phyloP scores from a whole-genome alignment of 202 grass and related monocot species.

The Brachypodium distachyon region DNA sequence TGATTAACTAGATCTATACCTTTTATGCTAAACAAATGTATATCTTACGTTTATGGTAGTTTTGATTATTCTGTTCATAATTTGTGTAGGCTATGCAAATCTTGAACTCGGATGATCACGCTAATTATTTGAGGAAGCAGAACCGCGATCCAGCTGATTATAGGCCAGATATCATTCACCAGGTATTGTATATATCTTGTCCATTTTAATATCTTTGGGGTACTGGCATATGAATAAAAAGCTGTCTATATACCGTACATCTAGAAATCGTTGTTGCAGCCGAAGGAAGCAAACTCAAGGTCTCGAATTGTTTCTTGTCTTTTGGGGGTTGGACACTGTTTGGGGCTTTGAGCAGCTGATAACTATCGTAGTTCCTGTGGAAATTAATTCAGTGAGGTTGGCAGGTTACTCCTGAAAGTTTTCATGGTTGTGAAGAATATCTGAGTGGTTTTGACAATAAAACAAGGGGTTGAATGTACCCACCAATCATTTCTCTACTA shows the following conservation, averaged over 20 bases:
- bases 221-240: not conserved
- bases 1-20: not conserved
- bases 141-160: slow-evolving; percentile 86
- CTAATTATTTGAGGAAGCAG: slow-evolving; percentile 90
- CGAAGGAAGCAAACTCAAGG: not conserved
- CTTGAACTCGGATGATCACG: slow-evolving; percentile 86
- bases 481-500: not conserved
- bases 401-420: not conserved
- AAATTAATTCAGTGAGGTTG: not conserved
- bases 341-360: not conserved
- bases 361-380: not conserved
- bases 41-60: not conserved
- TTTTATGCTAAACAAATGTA: not conserved
- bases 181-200: slow-evolving; percentile 39
- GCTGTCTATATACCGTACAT: not conserved
- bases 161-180: slow-evolving; percentile 92
- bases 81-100: slow-evolving; percentile 73
- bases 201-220: not conserved
- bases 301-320: not conserved
- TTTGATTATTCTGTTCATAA: not conserved
- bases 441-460: not conserved
- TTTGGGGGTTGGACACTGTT: not conserved
- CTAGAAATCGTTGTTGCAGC: not conserved
- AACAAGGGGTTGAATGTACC: not conserved
- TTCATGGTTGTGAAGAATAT: not conserved